phyloP scores from a whole-genome alignment of 2,329 filamentous ascomycete species.

The Albifimbria verrucaria region DNA sequence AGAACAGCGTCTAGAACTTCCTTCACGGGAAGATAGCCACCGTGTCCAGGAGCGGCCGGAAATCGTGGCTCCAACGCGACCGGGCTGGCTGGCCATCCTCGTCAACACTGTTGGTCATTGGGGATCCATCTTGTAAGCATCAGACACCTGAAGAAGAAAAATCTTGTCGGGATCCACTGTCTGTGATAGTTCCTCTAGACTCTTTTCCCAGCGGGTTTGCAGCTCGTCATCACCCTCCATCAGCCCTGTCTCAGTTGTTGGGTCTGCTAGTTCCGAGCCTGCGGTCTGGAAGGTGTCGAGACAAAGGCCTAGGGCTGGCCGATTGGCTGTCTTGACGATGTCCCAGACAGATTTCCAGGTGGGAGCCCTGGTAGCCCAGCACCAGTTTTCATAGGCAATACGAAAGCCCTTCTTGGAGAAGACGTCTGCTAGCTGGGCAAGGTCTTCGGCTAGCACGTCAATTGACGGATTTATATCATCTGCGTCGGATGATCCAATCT shows the following conservation, averaged over 20 bases:
- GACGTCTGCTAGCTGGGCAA: conserved; percentile 62
- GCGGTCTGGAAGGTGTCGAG: conserved; percentile 76
- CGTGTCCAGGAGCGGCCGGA: conserved; percentile 62
- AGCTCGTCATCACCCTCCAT: conserved; percentile 49
- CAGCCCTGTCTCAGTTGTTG: conserved; percentile 59
- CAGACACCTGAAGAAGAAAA: conserved; percentile 70
- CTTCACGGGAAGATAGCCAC: background rate
- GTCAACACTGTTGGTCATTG: conserved; percentile 51
- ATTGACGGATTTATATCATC: conserved; percentile 49
- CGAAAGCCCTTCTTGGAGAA: conserved; percentile 54
- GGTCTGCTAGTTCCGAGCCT: conserved; percentile 71
- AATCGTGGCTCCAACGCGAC: conserved; percentile 69
- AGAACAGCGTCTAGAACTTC: background rate
- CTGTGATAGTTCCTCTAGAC: conserved; percentile 49
- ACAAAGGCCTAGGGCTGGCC: conserved; percentile 68
- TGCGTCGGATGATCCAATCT: conserved; percentile 63
- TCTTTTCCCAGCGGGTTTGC: conserved; percentile 46
- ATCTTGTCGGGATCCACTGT: conserved; percentile 61
- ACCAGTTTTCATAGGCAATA: conserved; percentile 79
- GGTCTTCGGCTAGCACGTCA: conserved; percentile 54
- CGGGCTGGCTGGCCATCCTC: conserved; percentile 54
- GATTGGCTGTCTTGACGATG: conserved; percentile 60
- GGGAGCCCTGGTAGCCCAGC: conserved; percentile 70
- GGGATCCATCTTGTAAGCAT: conserved; percentile 64
- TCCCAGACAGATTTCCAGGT: conserved; percentile 68